Evolutionary conservation across 2,329 filamentous ascomycete species (phyloP), one percentile per base, ranked within the genome.

Genomic region (Diaporthe amygdali): DNA sequence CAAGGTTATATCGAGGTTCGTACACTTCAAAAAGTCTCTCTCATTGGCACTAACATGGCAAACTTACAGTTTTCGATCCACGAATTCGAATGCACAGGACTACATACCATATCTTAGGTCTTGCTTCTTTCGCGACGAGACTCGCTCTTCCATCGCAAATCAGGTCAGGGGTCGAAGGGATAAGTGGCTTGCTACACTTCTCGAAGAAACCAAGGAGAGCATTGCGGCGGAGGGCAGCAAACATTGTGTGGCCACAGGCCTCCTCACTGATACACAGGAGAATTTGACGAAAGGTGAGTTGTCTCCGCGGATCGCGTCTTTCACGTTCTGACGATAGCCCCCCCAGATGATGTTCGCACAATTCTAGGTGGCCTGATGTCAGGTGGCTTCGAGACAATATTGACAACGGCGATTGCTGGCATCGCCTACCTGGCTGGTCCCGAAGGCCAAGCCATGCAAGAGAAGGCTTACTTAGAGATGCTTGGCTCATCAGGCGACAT

Each of bases 321-420:
- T 10, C 3, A 25, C 6, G 25, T 64, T 6, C 46, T 69, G 22
- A 52, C 14, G 1, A 8, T 5, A 12, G 12, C 17, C 15, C 20
- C 22, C 1, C 2, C 20, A 76, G 74, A 67, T 34, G 74, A 76
- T 39, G 66, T 76, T 20, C 68, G 70, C 37, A 76, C 74, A 30
- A 76, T 76, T 17, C 69, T 76, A 12, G 73, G 74, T 41, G 75
- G 73, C 22, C 71, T 76, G 27, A 76, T 76, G 74, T 76, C 75
- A 14, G 75, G 75, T 32, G 75, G 75, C 1, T 76, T 76, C 55
- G 75, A 76, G 59, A 76, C 75, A 17, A 44, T 73, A 66, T 14
- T 76, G 32, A 68, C 74, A 17, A 76, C 75, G 15, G 74, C 75
- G 6, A 76, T 76, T 55, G 73, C 73, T 25, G 73, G 71, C 15